Conservation (phyloP, 768 basidiomycete species). For the Collybia mongolica region DNA sequence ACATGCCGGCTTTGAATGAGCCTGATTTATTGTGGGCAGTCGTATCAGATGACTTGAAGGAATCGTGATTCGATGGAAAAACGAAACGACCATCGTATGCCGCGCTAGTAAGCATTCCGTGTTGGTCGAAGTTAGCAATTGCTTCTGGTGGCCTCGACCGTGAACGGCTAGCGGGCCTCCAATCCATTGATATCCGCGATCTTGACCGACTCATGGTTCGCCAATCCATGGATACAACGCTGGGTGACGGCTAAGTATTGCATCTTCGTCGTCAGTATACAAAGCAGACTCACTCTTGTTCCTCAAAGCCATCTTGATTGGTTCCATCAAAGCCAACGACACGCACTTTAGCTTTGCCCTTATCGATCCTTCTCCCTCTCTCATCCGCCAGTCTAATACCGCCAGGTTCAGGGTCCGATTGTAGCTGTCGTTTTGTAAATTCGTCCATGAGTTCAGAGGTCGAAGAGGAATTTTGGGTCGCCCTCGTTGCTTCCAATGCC, state of each 20-base stretch:
- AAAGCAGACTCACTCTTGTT: slow-evolving; percentile 62
- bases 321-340: slow-evolving; percentile 82
- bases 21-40: slow-evolving; percentile 18
- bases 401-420: slow-evolving; percentile 15
- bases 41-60: slow-evolving; percentile 23
- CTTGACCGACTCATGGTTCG: slow-evolving; percentile 87
- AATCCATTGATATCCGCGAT: slow-evolving; percentile 90
- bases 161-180: slow-evolving; percentile 78
- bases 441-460: slow-evolving; percentile 14
- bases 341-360: slow-evolving; percentile 75
- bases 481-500: slow-evolving; percentile 14
- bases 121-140: slow-evolving; percentile 47
- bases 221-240: slow-evolving; percentile 86
- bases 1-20: slow-evolving; percentile 12
- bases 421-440: slow-evolving; percentile 15
- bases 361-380: slow-evolving; percentile 75
- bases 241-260: slow-evolving; percentile 23
- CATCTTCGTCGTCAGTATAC: slow-evolving; percentile 1
- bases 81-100: slow-evolving; percentile 42
- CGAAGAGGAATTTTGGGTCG: slow-evolving; percentile 11
- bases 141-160: slow-evolving; percentile 72
- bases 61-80: slow-evolving; percentile 34
- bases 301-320: slow-evolving; percentile 69
- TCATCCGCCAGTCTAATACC: slow-evolving; percentile 36
- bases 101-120: slow-evolving; percentile 24